Conservation (phyloP, 371 early-diverging fungal genomes). For the Synchytrium microbalum region DNA sequence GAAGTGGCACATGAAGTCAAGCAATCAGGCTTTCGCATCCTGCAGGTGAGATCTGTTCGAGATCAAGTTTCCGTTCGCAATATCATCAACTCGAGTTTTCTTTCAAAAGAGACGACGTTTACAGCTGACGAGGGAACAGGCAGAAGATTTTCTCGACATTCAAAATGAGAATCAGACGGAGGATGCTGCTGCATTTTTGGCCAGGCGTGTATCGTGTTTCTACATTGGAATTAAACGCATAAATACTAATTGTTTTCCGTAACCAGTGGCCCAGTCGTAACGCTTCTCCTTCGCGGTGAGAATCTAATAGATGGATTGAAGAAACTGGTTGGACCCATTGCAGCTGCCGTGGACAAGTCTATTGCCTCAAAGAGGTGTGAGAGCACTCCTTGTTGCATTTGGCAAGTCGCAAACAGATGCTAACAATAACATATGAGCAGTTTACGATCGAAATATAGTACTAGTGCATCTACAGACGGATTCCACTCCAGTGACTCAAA, state of each 20-base stretch:
- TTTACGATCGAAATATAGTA: constrained; percentile 31
- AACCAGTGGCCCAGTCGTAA: constrained; percentile 20
- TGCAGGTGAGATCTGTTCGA: constrained; percentile 21
- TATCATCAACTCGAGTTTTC: not conserved
- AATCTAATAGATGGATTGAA: constrained; percentile 17
- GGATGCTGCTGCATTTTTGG: not conserved
- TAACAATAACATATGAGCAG: constrained; percentile 16
- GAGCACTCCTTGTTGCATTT: not conserved
- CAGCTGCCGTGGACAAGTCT: constrained; percentile 19
- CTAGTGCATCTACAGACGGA: constrained; percentile 26
- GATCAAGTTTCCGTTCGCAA: not conserved
- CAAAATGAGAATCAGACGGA: not conserved
- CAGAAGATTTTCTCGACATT: not conserved
- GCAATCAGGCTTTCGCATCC: constrained; percentile 35
- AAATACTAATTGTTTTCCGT: too few relatives aligned
- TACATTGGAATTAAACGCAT: too few relatives aligned
- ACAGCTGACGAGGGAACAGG: constrained; percentile 7
- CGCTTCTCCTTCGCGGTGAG: constrained; percentile 14
- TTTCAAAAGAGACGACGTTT: constrained; percentile 16
- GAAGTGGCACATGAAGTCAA: constrained; percentile 33
- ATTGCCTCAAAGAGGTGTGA: constrained; percentile 17
- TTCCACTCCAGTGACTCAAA: constrained; percentile 27
- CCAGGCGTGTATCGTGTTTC: constrained; percentile 5
- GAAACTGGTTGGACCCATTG: constrained; percentile 20
- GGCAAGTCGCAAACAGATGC: not conserved